Base-by-base conservation (phyloP, 768 basidiomycete genomes). In the Coprinopsis marcescibilis region DNA sequence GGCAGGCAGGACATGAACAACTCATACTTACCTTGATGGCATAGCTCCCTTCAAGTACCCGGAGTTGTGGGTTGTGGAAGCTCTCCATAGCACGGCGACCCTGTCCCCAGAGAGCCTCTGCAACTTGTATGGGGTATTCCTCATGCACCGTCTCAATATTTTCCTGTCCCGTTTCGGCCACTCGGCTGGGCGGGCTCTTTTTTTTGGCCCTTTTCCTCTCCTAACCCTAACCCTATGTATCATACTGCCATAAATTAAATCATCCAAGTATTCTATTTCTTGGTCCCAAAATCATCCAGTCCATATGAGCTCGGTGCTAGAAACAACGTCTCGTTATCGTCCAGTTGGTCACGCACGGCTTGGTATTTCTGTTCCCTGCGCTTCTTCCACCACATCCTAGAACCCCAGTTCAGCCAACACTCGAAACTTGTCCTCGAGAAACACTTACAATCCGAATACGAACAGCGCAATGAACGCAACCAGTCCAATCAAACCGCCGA, bases 131-230 rank as follows among this genome's bases (percentile, higher is more conserved):
- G 75, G 60, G 76, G 77, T 77, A 73, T 71, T 76, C 78, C 71
- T 71, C 76, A 81, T 78, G 80, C 79, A 81, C 75, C 71, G 76
- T 81, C 80, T 69, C 55, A 80, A 82, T 81, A 82, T 82, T 82
- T 82, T 72, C 80, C 81, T 64, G 79, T 78, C 75, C 76, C 67
- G 65, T 72, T 72, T 70, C 58, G 71, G 75, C 76, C 77, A 73
- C 72, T 75, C 73, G 71, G 70, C 70, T 73, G 67, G 64, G 70
- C 57, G 62, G 71, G 72, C 70, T 61, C 39, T 59, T 51, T 61
- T 62, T 68, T 67, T 69, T 68, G 64, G 52, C 35, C 46, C 37
- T 50, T 51, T 46, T 11, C 2, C 41, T 3, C 14, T 43, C 4
- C 63, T 73, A 72, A 71, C 69, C 69, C 71, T 74, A 74, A 73